Base-by-base conservation (phyloP, 108 stramenopile genomes). In the Mediolabrus comicus region DNA sequence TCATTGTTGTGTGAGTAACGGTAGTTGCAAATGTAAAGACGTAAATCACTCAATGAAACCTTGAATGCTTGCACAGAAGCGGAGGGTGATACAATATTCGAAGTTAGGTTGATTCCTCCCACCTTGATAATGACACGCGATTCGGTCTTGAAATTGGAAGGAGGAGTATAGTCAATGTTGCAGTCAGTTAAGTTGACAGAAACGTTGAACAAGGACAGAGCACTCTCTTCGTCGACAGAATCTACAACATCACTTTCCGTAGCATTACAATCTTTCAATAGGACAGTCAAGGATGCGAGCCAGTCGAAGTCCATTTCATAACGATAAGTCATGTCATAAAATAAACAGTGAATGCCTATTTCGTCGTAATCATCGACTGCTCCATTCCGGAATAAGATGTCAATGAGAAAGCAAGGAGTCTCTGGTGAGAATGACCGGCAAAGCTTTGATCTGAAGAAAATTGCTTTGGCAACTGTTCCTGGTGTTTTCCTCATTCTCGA, bases 311-410 rank as follows among this genome's bases (percentile, higher is more conserved):
- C 74, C 41, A 74, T 59, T 36, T 75, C 61, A 59, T 82, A 84
- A 12, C 92, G 81, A 61, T 80, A 73, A 17, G 90, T 94, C 41
- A 91, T 72, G 67, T 91, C 86, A 35, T 94, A 94, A 9, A 91
- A 26, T 22, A 73, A 68, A 14, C 88, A 33, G 61, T 91, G 72
- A 56, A 94, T 36, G 49, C 65, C 66, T 29, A 62, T 52, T 39
- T 75, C 81, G 19, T 29, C n/a, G 56, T 28, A 73, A 32, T 75
- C 72, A 52, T 59, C 19, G 12, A 24, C 13, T 22, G 28, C 53
- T 1, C 71, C 51, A 4, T 74, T 62, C 0, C 67, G 57, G 55
- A 72, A 49, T 30, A 86, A 43, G 0, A 86, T 24, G 63, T 94
- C 92, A 41, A 91, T 22, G 3, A 86, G 32, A 49, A 94, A 32